phyloP scores from a whole-genome alignment of 78 protist species.

The Monosiga brevicollis region DNA sequence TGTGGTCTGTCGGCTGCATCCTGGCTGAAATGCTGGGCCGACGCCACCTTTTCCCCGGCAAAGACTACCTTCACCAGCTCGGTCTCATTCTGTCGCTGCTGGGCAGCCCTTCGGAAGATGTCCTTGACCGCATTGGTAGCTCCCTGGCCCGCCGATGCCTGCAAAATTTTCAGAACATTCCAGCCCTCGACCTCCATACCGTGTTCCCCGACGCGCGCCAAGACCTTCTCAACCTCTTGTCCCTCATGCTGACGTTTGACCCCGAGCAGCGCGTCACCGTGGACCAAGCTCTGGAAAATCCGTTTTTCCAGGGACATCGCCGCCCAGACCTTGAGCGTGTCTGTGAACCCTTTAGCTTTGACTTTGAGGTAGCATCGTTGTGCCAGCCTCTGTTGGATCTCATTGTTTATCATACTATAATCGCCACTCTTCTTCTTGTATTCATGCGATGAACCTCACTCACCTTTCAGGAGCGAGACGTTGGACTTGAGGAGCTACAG shows the following conservation, averaged over 20 bases:
- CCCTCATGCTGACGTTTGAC: constrained; percentile 69
- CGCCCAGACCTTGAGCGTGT: constrained; percentile 49
- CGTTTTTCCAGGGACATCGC: constrained; percentile 51
- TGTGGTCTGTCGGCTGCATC: constrained; percentile 96
- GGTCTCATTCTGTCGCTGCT: constrained; percentile 12
- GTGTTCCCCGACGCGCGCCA: constrained; percentile 17
- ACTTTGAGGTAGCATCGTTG: constrained; percentile 23
- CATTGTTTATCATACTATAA: no score
- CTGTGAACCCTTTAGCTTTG: constrained; percentile 21
- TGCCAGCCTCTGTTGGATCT: neutral
- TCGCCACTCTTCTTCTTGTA: neutral
- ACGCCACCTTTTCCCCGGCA: constrained; percentile 60
- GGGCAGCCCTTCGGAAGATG: constrained; percentile 14
- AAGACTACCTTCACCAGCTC: constrained; percentile 43
- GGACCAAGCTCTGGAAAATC: constrained; percentile 63
- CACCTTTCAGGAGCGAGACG: neutral
- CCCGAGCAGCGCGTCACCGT: constrained; percentile 76
- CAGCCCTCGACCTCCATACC: neutral
- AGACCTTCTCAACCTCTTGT: constrained; percentile 66
- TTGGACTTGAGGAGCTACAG: neutral
- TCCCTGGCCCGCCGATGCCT: constrained; percentile 8
- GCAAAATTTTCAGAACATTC: neutral
- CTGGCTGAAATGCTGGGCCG: constrained; percentile 59
- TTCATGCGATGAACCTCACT: neutral
- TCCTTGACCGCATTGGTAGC: neutral